Base-by-base conservation (phyloP, 1,284 basidiomycete genomes). In the Tilletia indica region DNA sequence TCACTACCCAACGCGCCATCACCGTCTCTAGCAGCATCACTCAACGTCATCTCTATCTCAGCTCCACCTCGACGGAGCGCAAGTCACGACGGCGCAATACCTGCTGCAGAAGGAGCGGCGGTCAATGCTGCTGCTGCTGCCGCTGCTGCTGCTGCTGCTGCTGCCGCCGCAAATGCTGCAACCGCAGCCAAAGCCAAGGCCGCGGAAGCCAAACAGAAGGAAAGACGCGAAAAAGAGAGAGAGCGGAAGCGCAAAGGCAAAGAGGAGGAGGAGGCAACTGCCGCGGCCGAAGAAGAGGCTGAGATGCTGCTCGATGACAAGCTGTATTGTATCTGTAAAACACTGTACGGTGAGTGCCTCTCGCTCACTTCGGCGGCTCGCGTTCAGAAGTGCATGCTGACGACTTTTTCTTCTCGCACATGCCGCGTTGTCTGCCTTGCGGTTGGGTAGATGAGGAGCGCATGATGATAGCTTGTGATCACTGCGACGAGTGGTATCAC, bases 381-480 rank as follows among this genome's bases (percentile, higher is more conserved):
- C 4, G 12, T 16, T 39, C 0, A 16, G 11, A 19, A 19, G 51
- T 14, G 34, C n/a, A 71, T n/a, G 39, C 19, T 42, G 51, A 42
- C 49, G 16, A 19, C 19, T n/a, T 48, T 36, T 68, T 6, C 25
- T 31, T 31, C 25, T 31, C 25, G 25, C 25, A 31, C 25, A 31
- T 31, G 25, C 25, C 25, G 25, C 25, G 25, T 39, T 21, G 42
- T 6, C 34, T n/a, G 56, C 9, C 1, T 58, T 58, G 56, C n/a
- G 25, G 56, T 12, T 31, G 21, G 25, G 4, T 68, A 70, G 80
- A 81, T 36, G 77, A 77, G 34, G 76, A 78, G 47, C 76, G 78
- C n/a, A 75, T 78, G 31, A 82, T 82, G 81, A 78, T 82, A 68
- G 77, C 76, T 67, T 82, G 81, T 68, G 81, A 82, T 54, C 69